Evolutionary conservation across 257 asterid species (phyloP).

Genomic region (Solanum pennellii): DNA sequence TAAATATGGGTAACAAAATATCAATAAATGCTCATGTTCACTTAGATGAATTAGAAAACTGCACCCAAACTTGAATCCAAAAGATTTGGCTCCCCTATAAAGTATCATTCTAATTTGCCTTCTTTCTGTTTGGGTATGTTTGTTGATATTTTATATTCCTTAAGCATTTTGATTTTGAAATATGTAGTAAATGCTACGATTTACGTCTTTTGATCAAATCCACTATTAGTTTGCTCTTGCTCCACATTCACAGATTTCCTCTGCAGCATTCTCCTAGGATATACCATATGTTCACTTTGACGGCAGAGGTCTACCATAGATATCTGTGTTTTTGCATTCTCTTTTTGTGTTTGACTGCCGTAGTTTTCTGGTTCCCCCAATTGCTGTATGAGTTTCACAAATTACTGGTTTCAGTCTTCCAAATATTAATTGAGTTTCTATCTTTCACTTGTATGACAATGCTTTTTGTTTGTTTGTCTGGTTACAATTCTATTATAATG

Average conservation of each 20-base stretch:
- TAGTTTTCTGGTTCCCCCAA: neutral
- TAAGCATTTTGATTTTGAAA: neutral
- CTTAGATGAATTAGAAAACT: neutral
- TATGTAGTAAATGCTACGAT: neutral
- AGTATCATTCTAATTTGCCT: neutral
- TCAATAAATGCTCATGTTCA: neutral
- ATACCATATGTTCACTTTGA: neutral
- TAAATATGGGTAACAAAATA: neutral
- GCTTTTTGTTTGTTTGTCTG: neutral
- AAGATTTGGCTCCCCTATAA: neutral
- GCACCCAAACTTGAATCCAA: neutral
- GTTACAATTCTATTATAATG: neutral
- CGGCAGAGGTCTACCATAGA: neutral
- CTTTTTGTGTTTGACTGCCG: neutral
- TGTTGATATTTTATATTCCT: neutral
- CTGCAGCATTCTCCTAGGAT: neutral
- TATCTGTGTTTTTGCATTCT: neutral
- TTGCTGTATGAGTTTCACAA: neutral
- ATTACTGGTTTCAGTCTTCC: neutral
- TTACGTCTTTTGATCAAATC: neutral
- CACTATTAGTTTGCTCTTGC: neutral
- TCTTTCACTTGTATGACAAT: neutral
- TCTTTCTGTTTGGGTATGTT: neutral
- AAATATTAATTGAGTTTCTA: neutral
- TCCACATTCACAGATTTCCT: neutral